phyloP scores from a whole-genome alignment of 345 rosid species.

The Luvunga scandens region DNA sequence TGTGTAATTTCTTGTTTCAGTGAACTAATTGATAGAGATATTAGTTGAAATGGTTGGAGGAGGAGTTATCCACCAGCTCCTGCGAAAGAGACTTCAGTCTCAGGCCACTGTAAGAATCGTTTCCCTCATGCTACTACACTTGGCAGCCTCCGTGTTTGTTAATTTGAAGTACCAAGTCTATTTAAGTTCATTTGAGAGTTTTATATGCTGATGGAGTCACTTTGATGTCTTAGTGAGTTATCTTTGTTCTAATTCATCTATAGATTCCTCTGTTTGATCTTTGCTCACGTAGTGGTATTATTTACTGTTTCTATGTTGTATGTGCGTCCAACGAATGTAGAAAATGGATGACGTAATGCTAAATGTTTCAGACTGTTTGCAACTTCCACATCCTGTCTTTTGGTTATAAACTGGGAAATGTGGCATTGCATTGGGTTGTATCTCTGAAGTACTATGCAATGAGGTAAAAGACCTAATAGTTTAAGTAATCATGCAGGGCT shows the following conservation, averaged over 20 bases:
- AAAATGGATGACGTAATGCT: not conserved
- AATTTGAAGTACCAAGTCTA: not conserved
- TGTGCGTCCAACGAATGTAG: not conserved
- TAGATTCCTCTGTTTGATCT: not conserved
- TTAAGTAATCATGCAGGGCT: constrained; percentile 42
- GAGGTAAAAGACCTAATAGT: constrained; percentile 10
- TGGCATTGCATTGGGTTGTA: not conserved
- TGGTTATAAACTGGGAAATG: not conserved
- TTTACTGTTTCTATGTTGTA: not conserved
- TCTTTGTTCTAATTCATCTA: not conserved
- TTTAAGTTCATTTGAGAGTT: not conserved
- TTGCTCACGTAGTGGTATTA: not conserved
- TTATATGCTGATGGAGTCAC: not conserved
- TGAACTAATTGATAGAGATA: constrained; percentile 34
- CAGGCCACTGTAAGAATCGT: constrained; percentile 53
- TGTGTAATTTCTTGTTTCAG: constrained; percentile 19
- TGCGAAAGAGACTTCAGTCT: constrained; percentile 75
- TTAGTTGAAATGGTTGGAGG: constrained; percentile 82
- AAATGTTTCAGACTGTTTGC: not conserved
- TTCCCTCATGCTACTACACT: not conserved
- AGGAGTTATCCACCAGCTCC: constrained; percentile 84
- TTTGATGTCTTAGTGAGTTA: not conserved
- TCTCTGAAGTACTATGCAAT: not conserved
- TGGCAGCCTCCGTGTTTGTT: not conserved
- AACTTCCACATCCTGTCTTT: not conserved